These are phyloP conservation scores for Botrytis sinoallii DNA, from an alignment of 2,329 filamentous ascomycete genomes.

Conservation along the genomic window DNA sequence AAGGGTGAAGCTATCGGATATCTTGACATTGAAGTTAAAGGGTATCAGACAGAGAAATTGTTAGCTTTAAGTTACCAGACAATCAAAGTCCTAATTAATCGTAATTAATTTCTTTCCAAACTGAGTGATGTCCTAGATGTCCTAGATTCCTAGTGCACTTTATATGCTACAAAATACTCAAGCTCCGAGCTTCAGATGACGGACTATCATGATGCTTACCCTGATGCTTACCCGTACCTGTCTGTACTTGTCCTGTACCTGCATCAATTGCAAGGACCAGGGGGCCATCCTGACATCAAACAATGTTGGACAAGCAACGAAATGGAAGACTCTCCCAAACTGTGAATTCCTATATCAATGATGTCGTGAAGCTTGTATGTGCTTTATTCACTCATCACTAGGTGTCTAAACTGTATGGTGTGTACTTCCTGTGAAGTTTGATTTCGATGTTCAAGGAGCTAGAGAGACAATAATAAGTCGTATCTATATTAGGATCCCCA, in stretches of 20 bases:
- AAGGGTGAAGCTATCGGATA: not conserved
- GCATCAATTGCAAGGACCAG: constrained; percentile 12
- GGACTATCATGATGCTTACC: not conserved
- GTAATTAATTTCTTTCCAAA: not conserved
- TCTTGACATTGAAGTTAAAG: not conserved
- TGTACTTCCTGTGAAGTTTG: not conserved
- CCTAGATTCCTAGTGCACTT: not conserved
- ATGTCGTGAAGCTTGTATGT: not conserved
- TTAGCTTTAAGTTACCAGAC: not conserved
- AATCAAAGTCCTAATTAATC: not conserved
- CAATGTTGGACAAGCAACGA: constrained; percentile 18
- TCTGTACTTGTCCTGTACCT: constrained; percentile 2
- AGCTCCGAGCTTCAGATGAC: not conserved
- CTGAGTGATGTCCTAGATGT: not conserved
- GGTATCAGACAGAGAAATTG: not conserved
- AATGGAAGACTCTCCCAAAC: not conserved
- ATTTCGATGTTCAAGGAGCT: too few relatives aligned
- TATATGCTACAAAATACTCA: not conserved
- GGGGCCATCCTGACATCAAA: not conserved
- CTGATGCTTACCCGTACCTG: not conserved
- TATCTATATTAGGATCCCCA: not conserved
- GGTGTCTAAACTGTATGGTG: not conserved
- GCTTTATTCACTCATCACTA: not conserved
- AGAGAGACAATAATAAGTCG: not conserved
- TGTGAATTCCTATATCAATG: not conserved